These are phyloP conservation scores for Biscogniauxia sp. DNA, from an alignment of 2,329 filamentous ascomycete genomes.

Conservation along the genomic window DNA sequence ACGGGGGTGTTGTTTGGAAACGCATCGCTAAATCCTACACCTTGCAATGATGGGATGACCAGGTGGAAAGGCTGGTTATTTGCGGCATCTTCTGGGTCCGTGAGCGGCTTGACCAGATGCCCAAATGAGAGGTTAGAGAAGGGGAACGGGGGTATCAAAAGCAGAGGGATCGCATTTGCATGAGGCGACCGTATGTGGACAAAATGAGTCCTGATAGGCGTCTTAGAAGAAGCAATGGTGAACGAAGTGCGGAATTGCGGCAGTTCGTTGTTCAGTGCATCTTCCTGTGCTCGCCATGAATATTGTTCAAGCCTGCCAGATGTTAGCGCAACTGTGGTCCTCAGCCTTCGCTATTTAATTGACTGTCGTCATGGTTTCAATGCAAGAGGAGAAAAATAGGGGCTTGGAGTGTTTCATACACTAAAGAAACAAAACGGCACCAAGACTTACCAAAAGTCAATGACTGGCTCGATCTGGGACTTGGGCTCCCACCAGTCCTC, in stretches of 20 bases:
- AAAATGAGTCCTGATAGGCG: slow-evolving; percentile 59
- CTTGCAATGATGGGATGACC: slow-evolving; percentile 64
- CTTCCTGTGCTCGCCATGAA: slow-evolving; percentile 61
- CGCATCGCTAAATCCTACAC: slow-evolving; percentile 65
- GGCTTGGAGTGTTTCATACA: not conserved
- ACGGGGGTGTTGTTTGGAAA: slow-evolving; percentile 48
- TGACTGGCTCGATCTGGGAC: slow-evolving; percentile 58
- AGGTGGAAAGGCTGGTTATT: slow-evolving; percentile 58
- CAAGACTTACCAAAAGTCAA: slow-evolving; percentile 59
- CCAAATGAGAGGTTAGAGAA: slow-evolving; percentile 60
- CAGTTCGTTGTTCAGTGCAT: slow-evolving; percentile 54
- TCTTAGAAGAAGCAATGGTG: slow-evolving; percentile 36
- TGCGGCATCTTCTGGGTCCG: slow-evolving; percentile 47
- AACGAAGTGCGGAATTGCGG: slow-evolving; percentile 64
- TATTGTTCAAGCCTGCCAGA: slow-evolving; percentile 61
- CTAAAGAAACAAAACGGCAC: not conserved
- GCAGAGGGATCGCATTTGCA: slow-evolving; percentile 56
- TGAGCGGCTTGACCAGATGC: slow-evolving; percentile 54
- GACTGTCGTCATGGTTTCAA: not conserved
- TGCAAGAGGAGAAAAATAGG: not conserved
- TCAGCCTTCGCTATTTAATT: slow-evolving; percentile 2
- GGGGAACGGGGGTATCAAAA: slow-evolving; percentile 65
- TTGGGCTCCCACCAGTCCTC: slow-evolving; percentile 60
- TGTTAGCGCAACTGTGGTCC: slow-evolving; percentile 2
- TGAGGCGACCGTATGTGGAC: slow-evolving; percentile 57